Conservation (phyloP, 2,329 filamentous ascomycete genomes). For the Pestalotiopsis sp. region DNA sequence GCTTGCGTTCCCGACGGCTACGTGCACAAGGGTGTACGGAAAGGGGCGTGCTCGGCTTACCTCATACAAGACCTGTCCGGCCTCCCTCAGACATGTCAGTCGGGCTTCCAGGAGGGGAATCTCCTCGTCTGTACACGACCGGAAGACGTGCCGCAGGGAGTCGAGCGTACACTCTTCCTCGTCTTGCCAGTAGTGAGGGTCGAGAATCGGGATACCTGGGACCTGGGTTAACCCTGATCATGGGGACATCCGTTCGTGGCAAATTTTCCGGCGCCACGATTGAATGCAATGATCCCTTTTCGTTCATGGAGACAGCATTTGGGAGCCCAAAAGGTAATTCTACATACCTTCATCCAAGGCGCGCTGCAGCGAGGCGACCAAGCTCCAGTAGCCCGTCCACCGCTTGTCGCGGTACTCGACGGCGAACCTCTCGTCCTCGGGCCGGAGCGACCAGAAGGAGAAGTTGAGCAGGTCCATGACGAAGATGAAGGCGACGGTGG, state of each 20-base stretch:
- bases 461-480: conserved; percentile 98
- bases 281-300: neutral
- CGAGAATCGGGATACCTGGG: conserved; percentile 83
- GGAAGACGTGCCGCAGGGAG: conserved; percentile 76
- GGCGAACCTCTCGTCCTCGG: conserved; percentile 74
- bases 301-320: neutral
- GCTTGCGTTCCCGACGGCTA: conserved; percentile 18
- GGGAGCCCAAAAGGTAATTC: neutral
- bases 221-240: neutral
- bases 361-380: conserved; percentile 84
- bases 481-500: conserved; percentile 89
- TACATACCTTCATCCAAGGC: conserved; percentile 81
- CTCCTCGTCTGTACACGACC: conserved; percentile 82
- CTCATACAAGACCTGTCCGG: conserved; percentile 77
- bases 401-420: conserved; percentile 78
- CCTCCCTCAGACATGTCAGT: conserved; percentile 79
- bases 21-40: neutral
- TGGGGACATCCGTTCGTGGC: neutral
- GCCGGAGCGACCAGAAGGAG: conserved; percentile 85
- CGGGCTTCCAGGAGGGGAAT: conserved; percentile 84
- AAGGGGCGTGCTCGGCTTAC: conserved; percentile 46
- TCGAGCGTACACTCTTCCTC: conserved; percentile 77
- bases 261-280: neutral
- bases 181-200: conserved; percentile 82
- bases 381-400: conserved; percentile 96